Base-by-base conservation (phyloP, 1,284 basidiomycete species). In the Ceratobasidium sp. region DNA sequence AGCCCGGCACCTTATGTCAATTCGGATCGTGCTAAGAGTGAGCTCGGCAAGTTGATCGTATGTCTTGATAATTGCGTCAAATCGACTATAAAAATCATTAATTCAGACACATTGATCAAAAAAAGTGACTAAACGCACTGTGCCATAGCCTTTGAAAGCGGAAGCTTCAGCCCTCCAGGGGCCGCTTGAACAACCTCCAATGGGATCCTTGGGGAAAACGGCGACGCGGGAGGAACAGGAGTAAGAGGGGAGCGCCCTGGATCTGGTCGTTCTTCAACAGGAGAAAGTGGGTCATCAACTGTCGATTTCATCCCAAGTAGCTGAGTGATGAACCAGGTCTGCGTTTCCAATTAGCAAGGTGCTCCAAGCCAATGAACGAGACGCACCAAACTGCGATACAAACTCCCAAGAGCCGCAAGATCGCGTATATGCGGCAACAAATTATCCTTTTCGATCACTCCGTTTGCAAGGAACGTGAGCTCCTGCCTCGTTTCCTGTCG, bases 41-140 rank as follows among this genome's bases (percentile, higher is more conserved):
- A 94, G 86, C 77, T 93, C 90, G 1, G 93, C 90, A 4, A 99
- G 85, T 77, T 96, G 93, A 71, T 91, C 88, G 77, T 95, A 99
- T 1, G 96, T 97, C 80, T 91, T 89, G 43, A 97, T 84, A 52
- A 98, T 84, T 0, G 95, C 91, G 78, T 96, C 91, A 82, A 95
- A 97, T 34, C 94, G 93, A 74, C 95, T 96, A 76, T 26, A 60
- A 72, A 72, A 71, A 73, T 69, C 53, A n/a, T n/a, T 76, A 71
- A 70, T 64, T 46, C 53, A 59, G 65, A 72, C 14, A 28, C 1
- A 8, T 16, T 9, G 6, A 36, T 18, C 21, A 30, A 18, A 32
- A 10, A n/a, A 64, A 64, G 39, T 72, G 57, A 26, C n/a, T n/a
- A 30, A 16, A 85, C 93, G 76, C 76, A 95, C 94, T 94, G 79